Base-by-base conservation (phyloP, 139 green algal species). In the Chlorella vulgaris region DNA sequence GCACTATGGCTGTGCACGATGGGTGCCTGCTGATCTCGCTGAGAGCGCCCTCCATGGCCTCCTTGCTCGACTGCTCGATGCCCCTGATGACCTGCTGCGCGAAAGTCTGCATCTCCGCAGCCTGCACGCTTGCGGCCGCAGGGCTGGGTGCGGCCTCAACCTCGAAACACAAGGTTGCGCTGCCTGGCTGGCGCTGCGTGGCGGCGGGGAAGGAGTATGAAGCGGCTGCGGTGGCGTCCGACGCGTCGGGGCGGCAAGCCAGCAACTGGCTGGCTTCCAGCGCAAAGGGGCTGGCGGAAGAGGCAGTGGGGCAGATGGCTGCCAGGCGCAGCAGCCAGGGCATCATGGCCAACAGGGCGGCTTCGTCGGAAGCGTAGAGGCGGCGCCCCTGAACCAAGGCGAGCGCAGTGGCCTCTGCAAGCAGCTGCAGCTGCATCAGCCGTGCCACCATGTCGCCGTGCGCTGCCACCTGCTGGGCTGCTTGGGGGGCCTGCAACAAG, bases 1-100 rank as follows among this genome's bases (percentile, higher is more conserved):
- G 73, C 35, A 79, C 53, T 38, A 79, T 40, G 24, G 35, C 53
- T 4, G 35, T 51, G 51, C 29, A 50, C 7, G 29, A 53, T 33
- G 70, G 70, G 43, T 36, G 70, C 5, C 29, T 4, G 70, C 47
- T 63, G 35, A 79, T 60, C 53, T 79, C 51, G 28, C 51, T 69
- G 4, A 79, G 51, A 6, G 73, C 26, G 24, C 68, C 73, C 53
- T 79, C 73, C 24, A 79, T 24, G 26, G 35, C 50, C 73, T 79
- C 73, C 73, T 79, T 79, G 73, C 73, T 79, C 24, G 31, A 51
- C 73, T 79, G 73, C 73, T 79, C 51, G n/a, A 79, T 40, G 19
- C 19, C 24, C 10, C 51, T 50, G 43, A 28, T 29, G 7, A 79
- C 22, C 7, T 79, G 73, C 73, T 79, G 50, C 19, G 35, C 50